Conservation (phyloP, 257 asterid genomes). For the Henckelia pumila region DNA sequence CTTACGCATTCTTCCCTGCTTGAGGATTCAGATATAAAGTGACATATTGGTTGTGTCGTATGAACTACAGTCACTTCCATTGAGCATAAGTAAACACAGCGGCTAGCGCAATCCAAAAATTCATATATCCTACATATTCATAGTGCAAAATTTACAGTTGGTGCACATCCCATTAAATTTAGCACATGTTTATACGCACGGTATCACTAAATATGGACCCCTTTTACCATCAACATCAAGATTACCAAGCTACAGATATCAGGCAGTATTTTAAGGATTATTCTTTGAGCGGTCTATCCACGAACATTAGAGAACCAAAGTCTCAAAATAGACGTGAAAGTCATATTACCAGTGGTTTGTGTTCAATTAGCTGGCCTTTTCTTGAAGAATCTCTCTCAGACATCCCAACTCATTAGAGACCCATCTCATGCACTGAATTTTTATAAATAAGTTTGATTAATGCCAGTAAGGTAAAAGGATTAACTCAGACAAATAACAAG, state of each 20-base stretch:
- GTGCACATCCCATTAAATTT: neutral
- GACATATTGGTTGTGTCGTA: neutral
- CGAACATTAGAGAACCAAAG: slow-evolving; percentile 3
- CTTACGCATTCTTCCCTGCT: neutral
- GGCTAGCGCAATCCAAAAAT: too few species aligned
- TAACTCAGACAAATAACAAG: neutral
- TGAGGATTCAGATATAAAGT: neutral
- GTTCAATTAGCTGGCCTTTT: slow-evolving; percentile 12
- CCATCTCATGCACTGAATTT: neutral
- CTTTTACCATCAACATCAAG: neutral
- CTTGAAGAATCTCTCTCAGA: neutral
- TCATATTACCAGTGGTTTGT: slow-evolving; percentile 7
- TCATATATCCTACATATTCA: neutral
- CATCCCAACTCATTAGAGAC: neutral
- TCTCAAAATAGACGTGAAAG: neutral
- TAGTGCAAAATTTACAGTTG: neutral
- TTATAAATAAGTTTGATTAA: neutral
- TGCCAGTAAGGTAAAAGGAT: neutral
- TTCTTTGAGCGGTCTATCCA: neutral
- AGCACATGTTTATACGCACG: neutral
- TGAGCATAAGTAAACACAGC: neutral
- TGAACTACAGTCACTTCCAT: neutral
- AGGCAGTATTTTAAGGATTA: slow-evolving; percentile 10
- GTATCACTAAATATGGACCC: neutral
- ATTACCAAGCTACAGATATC: neutral